These are phyloP conservation scores for Verticillium klebahnii DNA, from an alignment of 2,329 filamentous ascomycete species.

Conservation along the genomic window DNA sequence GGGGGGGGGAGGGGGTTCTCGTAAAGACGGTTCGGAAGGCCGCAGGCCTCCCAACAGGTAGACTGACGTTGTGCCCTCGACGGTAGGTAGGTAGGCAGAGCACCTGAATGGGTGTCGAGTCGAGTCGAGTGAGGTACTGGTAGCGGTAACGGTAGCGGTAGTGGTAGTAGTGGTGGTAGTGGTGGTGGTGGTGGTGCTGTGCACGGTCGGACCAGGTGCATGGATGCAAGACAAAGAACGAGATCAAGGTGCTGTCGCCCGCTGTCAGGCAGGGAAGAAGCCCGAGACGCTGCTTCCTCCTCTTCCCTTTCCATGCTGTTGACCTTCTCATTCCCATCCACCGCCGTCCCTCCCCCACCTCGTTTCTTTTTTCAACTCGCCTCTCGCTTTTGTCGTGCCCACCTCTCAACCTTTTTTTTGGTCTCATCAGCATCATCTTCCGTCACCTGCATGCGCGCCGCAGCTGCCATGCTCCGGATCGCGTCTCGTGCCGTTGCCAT, in stretches of 20 bases:
- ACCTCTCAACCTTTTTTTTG: neutral
- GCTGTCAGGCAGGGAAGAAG: neutral
- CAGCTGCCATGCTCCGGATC: neutral
- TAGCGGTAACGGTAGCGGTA: too few relatives aligned
- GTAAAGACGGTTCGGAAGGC: neutral
- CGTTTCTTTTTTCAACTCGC: neutral
- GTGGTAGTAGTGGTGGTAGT: neutral
- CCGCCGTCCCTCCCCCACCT: neutral
- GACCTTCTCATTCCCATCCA: neutral
- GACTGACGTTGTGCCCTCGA: neutral
- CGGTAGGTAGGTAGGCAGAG: neutral
- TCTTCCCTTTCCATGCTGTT: neutral
- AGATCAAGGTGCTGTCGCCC: conserved; percentile 1
- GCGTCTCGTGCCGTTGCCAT: neutral
- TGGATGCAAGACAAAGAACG: conserved; percentile 1
- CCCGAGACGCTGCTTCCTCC: neutral
- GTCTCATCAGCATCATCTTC: neutral
- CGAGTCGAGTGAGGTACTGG: neutral
- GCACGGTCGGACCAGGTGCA: neutral
- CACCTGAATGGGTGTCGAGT: neutral
- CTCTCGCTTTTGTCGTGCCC: neutral
- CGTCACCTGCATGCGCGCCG: neutral
- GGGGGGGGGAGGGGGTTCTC: neutral
- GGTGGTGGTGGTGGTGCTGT: neutral
- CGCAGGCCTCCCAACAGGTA: neutral